Conservation (phyloP, 1,284 basidiomycete genomes). For the Trichosporon inkin region DNA sequence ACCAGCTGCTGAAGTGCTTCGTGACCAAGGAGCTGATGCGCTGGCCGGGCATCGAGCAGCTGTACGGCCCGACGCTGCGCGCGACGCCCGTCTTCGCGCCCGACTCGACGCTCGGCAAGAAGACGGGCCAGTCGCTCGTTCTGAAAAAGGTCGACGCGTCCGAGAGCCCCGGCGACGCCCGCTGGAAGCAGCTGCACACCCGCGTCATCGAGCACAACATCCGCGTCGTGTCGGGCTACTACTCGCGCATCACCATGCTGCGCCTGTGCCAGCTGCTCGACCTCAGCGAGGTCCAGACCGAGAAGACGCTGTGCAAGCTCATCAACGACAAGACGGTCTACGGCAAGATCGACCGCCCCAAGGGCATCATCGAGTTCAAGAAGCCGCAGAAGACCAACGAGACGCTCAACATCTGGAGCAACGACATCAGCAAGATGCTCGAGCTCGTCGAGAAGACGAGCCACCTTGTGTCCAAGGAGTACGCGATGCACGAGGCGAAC, state of each 20-base stretch:
- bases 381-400: conserved; percentile 72
- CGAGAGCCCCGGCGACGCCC: conserved; percentile 58
- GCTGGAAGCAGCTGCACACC: conserved; percentile 94
- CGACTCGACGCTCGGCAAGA: conserved; percentile 36
- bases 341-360: conserved; percentile 87
- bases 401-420: conserved; percentile 94
- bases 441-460: conserved; percentile 54
- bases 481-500: conserved; percentile 49
- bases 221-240: conserved; percentile 89
- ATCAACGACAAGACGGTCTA: conserved; percentile 88
- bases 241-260: conserved; percentile 81
- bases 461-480: conserved; percentile 54
- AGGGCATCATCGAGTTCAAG: conserved; percentile 82
- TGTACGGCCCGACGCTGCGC: conserved; percentile 81
- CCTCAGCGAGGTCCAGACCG: conserved; percentile 73
- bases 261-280: conserved; percentile 85
- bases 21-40: conserved; percentile 93
- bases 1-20: conserved; percentile 93
- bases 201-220: conserved; percentile 98
- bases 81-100: conserved; percentile 75
- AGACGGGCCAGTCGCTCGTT: conserved; percentile 30
- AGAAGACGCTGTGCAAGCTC: conserved; percentile 79
- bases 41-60: conserved; percentile 90
- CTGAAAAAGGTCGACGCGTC: conserved; percentile 34
- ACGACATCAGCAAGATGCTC: conserved; percentile 81